These are phyloP conservation scores for Dimargaris xerosporica DNA, from an alignment of 192 early-diverging fungal genomes.

Conservation along the genomic window DNA sequence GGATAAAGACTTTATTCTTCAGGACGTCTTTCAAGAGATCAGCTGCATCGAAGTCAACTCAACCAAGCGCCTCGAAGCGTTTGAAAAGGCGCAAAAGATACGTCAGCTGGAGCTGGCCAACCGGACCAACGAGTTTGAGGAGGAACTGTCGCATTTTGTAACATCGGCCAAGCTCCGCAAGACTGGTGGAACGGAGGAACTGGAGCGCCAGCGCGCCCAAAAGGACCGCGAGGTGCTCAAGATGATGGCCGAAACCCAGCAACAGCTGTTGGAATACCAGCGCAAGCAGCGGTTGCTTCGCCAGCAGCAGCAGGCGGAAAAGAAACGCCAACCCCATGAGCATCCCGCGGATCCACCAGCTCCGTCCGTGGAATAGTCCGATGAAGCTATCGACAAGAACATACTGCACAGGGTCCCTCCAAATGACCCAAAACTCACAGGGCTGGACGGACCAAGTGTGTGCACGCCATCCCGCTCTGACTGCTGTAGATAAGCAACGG, in stretches of 20 bases:
- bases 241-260: slow-evolving; percentile 22
- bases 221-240: slow-evolving; percentile 46
- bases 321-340: slow-evolving; percentile 1
- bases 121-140: slow-evolving; percentile 61
- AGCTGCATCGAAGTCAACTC: slow-evolving; percentile 49
- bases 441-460: too few species aligned
- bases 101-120: slow-evolving; percentile 47
- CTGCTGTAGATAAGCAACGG: too few species aligned
- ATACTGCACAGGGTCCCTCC: too few species aligned
- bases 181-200: slow-evolving; percentile 58
- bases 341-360: not conserved
- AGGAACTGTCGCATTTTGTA: slow-evolving; percentile 54
- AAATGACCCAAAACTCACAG: too few species aligned
- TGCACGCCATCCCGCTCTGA: too few species aligned
- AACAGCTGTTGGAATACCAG: slow-evolving; percentile 6
- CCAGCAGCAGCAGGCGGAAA: slow-evolving; percentile 10
- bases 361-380: too few species aligned
- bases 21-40: slow-evolving; percentile 53
- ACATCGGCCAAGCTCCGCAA: slow-evolving; percentile 44
- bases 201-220: slow-evolving; percentile 49
- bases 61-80: slow-evolving; percentile 41
- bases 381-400: too few species aligned
- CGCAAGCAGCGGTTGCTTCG: slow-evolving; percentile 3
- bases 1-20: slow-evolving; percentile 46
- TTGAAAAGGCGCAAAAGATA: slow-evolving; percentile 46